Conservation (phyloP, 148 eudicot genomes). For the Nepenthes mirabilis region DNA sequence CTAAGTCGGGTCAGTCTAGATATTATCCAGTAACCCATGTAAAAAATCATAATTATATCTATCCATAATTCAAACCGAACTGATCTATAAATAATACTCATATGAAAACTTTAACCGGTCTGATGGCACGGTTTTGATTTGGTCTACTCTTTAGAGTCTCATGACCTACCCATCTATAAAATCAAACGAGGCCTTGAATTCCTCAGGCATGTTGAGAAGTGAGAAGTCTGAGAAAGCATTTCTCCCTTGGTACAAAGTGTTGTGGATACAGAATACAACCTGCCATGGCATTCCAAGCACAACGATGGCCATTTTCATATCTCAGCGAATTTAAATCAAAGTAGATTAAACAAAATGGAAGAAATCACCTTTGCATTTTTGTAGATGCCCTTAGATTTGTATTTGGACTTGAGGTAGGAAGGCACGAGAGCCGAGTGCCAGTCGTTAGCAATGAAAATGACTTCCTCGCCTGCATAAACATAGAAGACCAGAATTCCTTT, state of each 20-base stretch:
- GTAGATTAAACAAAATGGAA: neutral
- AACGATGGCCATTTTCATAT: neutral
- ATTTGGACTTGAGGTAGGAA: slow-evolving; percentile 71
- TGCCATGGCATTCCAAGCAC: slow-evolving; percentile 10
- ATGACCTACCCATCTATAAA: slow-evolving; percentile 74
- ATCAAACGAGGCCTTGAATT: slow-evolving; percentile 60
- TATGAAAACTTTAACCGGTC: too few species aligned
- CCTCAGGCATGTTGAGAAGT: slow-evolving; percentile 65
- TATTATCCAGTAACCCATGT: too few species aligned
- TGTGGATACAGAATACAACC: slow-evolving; percentile 97
- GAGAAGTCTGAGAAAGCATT: slow-evolving; percentile 59
- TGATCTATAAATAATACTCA: too few species aligned
- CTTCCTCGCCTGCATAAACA: slow-evolving; percentile 64
- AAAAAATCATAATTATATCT: too few species aligned
- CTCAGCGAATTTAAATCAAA: neutral
- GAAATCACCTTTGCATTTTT: slow-evolving; percentile 51
- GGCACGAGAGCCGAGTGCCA: slow-evolving; percentile 95
- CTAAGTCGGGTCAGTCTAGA: too few species aligned
- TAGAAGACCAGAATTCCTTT: neutral
- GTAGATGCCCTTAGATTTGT: slow-evolving; percentile 60
- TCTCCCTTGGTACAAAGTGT: slow-evolving; percentile 95
- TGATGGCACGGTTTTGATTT: too few species aligned
- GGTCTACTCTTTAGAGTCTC: neutral
- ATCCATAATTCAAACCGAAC: too few species aligned
- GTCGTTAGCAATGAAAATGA: slow-evolving; percentile 82